phyloP scores from a whole-genome alignment of 345 rosid genomes.

The Eucalyptus brandiana region DNA sequence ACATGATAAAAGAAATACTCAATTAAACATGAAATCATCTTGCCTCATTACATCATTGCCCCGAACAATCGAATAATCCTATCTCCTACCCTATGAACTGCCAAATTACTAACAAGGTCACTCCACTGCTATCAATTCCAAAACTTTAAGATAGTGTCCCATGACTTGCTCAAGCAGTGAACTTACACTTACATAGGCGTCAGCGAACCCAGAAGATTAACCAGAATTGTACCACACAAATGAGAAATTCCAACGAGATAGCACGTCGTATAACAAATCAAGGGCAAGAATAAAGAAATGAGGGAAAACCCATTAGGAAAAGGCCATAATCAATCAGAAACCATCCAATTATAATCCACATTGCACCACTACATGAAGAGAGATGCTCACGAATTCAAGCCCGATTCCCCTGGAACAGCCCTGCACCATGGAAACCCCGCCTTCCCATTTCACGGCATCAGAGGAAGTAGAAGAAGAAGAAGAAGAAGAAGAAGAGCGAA shows the following conservation, averaged over 20 bases:
- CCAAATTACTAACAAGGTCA: background rate
- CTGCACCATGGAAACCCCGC: conserved; percentile 84
- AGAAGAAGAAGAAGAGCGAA: conserved; percentile 6
- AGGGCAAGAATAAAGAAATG: background rate
- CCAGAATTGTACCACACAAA: background rate
- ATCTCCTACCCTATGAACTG: background rate
- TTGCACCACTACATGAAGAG: background rate
- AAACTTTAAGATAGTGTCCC: background rate
- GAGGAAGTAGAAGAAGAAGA: conserved; percentile 4
- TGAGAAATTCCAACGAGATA: background rate
- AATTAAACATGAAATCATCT: background rate
- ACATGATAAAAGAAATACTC: background rate
- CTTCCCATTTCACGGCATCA: conserved; percentile 34
- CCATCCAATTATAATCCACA: background rate
- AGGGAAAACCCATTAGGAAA: background rate
- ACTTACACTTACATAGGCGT: background rate
- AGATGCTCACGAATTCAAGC: conserved; percentile 60
- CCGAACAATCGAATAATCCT: background rate
- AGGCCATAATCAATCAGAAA: background rate
- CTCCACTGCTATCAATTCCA: background rate
- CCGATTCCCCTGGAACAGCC: conserved; percentile 96
- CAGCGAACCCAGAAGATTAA: background rate
- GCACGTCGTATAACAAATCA: background rate
- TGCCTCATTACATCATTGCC: background rate
- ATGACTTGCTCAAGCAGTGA: background rate